These are phyloP conservation scores for Pouteria glomerata DNA, from an alignment of 148 eudicot species.

Conservation along the genomic window DNA sequence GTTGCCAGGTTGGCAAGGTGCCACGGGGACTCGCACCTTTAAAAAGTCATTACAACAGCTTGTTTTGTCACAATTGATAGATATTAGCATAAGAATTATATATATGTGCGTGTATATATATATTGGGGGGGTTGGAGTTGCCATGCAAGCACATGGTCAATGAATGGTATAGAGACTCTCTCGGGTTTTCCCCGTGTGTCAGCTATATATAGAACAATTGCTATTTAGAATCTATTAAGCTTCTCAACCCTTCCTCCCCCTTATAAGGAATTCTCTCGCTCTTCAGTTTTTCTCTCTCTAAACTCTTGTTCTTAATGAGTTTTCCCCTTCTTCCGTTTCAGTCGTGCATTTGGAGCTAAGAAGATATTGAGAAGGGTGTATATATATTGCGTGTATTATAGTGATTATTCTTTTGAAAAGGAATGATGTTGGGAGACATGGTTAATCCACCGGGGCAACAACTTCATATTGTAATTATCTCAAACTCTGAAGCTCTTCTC, in stretches of 20 bases:
- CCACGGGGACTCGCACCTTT: background rate
- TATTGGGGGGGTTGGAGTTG: background rate
- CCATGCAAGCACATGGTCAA: conserved; percentile 9
- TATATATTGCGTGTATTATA: background rate
- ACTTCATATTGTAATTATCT: conserved; percentile 21
- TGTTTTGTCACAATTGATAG: too few species aligned
- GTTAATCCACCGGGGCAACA: conserved; percentile 29
- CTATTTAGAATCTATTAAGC: too few species aligned
- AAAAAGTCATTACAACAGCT: too few species aligned
- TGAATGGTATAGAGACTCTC: conserved; percentile 26
- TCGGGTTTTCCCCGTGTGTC: conserved; percentile 17
- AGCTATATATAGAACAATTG: conserved; percentile 9
- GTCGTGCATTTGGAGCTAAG: conserved; percentile 13
- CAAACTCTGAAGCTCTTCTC: background rate
- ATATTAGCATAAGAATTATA: too few species aligned
- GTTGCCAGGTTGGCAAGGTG: background rate
- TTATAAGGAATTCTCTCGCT: too few species aligned
- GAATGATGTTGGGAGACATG: conserved; percentile 24
- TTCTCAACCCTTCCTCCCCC: too few species aligned
- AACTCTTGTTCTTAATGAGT: background rate
- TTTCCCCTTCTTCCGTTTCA: conserved; percentile 13
- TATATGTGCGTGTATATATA: background rate
- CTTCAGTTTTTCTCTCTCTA: background rate
- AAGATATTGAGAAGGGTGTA: conserved; percentile 9
- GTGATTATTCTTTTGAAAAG: background rate